Evolutionary conservation across 1,284 basidiomycete genomes (phyloP).

Genomic region (Xanthoconium separans): DNA sequence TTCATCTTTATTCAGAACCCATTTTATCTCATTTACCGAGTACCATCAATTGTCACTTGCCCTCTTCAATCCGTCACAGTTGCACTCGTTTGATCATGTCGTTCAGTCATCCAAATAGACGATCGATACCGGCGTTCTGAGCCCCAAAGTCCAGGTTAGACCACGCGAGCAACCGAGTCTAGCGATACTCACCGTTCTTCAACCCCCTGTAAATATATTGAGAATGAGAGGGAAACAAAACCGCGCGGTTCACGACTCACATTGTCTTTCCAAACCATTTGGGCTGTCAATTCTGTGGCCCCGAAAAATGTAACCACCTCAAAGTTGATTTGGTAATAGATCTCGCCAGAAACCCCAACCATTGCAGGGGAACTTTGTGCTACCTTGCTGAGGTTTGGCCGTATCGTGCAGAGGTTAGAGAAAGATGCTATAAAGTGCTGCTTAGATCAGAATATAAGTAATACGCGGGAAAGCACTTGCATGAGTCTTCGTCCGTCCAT

Average conservation of each 20-base stretch:
- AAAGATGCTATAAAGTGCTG: not conserved
- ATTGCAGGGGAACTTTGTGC: not conserved
- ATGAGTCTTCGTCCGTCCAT: not conserved
- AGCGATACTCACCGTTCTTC: not conserved
- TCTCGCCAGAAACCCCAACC: not conserved
- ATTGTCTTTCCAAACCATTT: not conserved
- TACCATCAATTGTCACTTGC: too few relatives aligned
- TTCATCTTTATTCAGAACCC: too few relatives aligned
- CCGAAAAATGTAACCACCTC: slow-evolving; percentile 1
- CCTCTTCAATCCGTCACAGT: too few relatives aligned
- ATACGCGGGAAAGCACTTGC: not conserved
- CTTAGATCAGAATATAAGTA: not conserved
- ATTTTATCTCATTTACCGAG: too few relatives aligned
- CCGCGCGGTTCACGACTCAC: not conserved
- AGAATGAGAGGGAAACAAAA: too few relatives aligned
- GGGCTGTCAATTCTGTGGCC: not conserved
- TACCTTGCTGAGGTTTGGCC: not conserved
- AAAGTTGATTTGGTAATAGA: not conserved
- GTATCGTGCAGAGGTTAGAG: not conserved
- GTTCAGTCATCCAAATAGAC: too few relatives aligned
- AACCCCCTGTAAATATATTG: not conserved
- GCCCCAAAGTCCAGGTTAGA: too few relatives aligned
- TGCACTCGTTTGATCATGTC: too few relatives aligned
- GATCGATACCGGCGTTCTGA: too few relatives aligned
- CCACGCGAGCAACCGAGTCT: too few relatives aligned